Evolutionary conservation across 2,329 filamentous ascomycete genomes (phyloP), one percentile per base, ranked within the genome.

Genomic region (Hymenoscyphus salicellus): DNA sequence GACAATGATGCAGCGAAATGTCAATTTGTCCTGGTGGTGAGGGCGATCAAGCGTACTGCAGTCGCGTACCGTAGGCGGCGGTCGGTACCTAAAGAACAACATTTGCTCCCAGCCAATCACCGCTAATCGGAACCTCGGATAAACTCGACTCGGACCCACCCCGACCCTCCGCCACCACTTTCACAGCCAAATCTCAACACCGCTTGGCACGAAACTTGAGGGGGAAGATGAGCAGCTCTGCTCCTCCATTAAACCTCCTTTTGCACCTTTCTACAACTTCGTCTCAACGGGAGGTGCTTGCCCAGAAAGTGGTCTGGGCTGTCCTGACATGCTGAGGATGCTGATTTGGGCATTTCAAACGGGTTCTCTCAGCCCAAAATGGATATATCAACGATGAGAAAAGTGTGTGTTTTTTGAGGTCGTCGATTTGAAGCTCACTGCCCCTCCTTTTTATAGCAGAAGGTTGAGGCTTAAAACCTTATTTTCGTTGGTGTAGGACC

Each of bases 401-500:
- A 64, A 66, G 43, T 36, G 38, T 43, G 49, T 60, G 60, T 60
- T 62, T 64, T 62, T 49, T 62, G 60, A 36, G 57, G 30, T 33
- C 46, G 58, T 52, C 46, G 46, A 26, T 20, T 26, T 52, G 58
- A 58, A n/a, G 16, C 52, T 8, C 57, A 59, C 62, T 60, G 33
- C 60, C 62, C 60, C 62, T 64, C 63, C 46, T 57, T 46, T 63
- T 58, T 60, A 49, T 62, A 61, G 33, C 49, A 58, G 41, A 32
- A 57, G 33, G 55, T 60, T 66, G 65, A 60, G 66, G 66, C 69
- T 71, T 65, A 70, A 71, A 71, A 70, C 62, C 68, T 70, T 70
- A 70, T 64, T 63, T 49, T 33, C 56, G 20, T 10, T 52, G 20
- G 46, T 17, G 36, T 30, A 30, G 28, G n/a, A 30, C 28, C 28